Conservation (phyloP, 23 red algal genomes). For the Pyropia yezoensis region DNA sequence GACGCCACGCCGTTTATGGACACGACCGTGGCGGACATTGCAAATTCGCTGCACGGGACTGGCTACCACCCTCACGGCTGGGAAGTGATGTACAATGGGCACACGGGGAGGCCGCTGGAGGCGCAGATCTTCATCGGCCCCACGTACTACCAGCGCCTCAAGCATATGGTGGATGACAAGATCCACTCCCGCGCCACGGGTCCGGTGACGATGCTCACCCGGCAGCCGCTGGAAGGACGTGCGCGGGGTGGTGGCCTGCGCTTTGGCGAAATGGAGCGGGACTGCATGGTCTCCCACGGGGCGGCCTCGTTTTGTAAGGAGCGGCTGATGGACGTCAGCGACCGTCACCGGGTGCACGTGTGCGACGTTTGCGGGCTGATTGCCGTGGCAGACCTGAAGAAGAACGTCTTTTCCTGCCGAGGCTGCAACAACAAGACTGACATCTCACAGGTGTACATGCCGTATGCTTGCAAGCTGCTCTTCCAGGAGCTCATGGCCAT, state of each 20-base stretch:
- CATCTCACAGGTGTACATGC: constrained; percentile 82
- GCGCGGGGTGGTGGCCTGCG: constrained; percentile 84
- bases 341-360: constrained; percentile 82
- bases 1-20: constrained; percentile 94
- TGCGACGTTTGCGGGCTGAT: constrained; percentile 93
- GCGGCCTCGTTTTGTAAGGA: constrained; percentile 87
- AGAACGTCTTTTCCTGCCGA: constrained; percentile 80
- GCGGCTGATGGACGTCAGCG: constrained; percentile 89
- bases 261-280: constrained; percentile 99
- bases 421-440: constrained; percentile 89
- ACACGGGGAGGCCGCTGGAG: constrained; percentile 87
- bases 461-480: constrained; percentile 95
- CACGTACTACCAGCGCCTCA: constrained; percentile 97
- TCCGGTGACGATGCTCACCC: constrained; percentile 83
- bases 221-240: constrained; percentile 90
- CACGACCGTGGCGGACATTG: constrained; percentile 87
- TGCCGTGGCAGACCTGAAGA: constrained; percentile 85
- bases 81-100: constrained; percentile 94
- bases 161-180: constrained; percentile 98
- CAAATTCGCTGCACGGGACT: constrained; percentile 24
- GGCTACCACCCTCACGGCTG: constrained; percentile 98
- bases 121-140: constrained; percentile 95
- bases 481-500: constrained; percentile 99
- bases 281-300: constrained; percentile 91
- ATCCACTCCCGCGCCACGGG: constrained; percentile 86